Evolutionary conservation across 2,329 filamentous ascomycete species (phyloP), one percentile per base, ranked within the genome.

Genomic region (Sporothrix mexicana): DNA sequence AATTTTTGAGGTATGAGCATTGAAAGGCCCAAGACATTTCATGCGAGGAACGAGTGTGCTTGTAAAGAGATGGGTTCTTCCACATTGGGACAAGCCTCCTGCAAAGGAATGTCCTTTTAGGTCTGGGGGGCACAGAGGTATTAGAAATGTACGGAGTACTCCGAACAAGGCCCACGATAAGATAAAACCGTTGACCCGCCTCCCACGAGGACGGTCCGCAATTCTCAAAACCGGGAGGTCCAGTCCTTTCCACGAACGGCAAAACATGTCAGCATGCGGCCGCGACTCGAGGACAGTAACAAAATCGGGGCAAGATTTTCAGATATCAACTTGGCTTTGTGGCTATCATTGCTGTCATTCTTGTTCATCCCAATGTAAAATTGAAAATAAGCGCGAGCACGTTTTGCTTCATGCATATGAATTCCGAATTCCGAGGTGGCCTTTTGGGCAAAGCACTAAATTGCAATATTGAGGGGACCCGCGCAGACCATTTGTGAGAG

Each of bases 1-100:
- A 7, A 3, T 15, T 62, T 70, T 17, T 13, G 36, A 43, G 59
- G 43, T 20, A 8, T 43, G 59, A n/a, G 49, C 15, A n/a, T n/a
- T 17, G 12, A 7, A 17, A 51, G 30, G 57, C 30, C 30, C 7
- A 36, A 62, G 17, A 62, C 43, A 13, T 62, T 30, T 51, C 57
- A 62, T 62, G 55, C 69, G 55, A 61, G 55, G 69, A 70, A 49
- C 69, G 17, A 47, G 69, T 70, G 69, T 23, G 13, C 36, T 17
- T 62, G 30, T 23, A 47, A 62, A 13, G 3, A 55, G 49, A 20
- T 15, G 23, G 55, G 20, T 20, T 7, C 41, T 15, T 45, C 23
- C 53, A 55, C 36, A 41, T 62, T 62, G 59, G 36, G 59, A 62
- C 8, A 17, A 36, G 43, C 36, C 12, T 62, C 25, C 36, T 17